Percentiles rank a stretch among this genome's conserved stretches.
phyloP scores from a whole-genome alignment of 108 stramenopile genomes.

The Cyclotella cryptica region DNA sequence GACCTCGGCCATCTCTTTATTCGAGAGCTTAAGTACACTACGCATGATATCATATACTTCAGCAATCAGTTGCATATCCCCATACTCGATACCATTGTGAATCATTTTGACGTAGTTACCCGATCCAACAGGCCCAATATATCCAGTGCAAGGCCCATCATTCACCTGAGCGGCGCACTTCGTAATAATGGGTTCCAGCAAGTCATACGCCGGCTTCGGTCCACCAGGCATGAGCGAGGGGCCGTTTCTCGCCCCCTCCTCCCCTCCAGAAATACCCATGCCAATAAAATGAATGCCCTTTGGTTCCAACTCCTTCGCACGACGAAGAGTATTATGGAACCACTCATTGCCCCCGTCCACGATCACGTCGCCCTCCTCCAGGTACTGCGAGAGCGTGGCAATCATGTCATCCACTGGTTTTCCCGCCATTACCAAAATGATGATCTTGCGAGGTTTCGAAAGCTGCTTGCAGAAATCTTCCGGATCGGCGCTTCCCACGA shows the following conservation, averaged over 20 bases:
- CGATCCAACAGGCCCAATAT: slow-evolving; percentile 91
- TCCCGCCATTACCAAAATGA: slow-evolving; percentile 97
- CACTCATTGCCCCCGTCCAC: slow-evolving; percentile 99
- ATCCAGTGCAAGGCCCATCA: slow-evolving; percentile 95
- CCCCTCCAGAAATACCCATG: slow-evolving; percentile 99
- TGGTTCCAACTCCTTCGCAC: slow-evolving; percentile 81
- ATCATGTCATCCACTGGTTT: slow-evolving; percentile 96
- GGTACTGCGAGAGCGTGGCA: slow-evolving; percentile 68
- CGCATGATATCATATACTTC: slow-evolving; percentile 96
- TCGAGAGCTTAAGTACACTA: slow-evolving; percentile 83
- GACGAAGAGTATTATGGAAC: slow-evolving; percentile 97
- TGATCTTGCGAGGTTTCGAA: slow-evolving; percentile 92
- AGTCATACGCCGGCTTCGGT: slow-evolving; percentile 92
- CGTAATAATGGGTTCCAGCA: slow-evolving; percentile 92
- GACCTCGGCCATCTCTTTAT: slow-evolving; percentile 92
- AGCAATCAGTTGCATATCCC: slow-evolving; percentile 99
- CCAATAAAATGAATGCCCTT: slow-evolving; percentile 95
- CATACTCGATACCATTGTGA: slow-evolving; percentile 99
- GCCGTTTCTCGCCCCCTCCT: slow-evolving; percentile 98
- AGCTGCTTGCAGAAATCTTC: slow-evolving; percentile 80
- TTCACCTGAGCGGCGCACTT: slow-evolving; percentile 95
- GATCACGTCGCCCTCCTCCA: slow-evolving; percentile 96
- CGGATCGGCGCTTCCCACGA: slow-evolving; percentile 77
- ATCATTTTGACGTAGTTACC: slow-evolving; percentile 99
- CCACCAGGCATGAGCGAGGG: slow-evolving; percentile 99